Conservation (phyloP, 2,329 filamentous ascomycete genomes). For the Xenoacremonium recifei region DNA sequence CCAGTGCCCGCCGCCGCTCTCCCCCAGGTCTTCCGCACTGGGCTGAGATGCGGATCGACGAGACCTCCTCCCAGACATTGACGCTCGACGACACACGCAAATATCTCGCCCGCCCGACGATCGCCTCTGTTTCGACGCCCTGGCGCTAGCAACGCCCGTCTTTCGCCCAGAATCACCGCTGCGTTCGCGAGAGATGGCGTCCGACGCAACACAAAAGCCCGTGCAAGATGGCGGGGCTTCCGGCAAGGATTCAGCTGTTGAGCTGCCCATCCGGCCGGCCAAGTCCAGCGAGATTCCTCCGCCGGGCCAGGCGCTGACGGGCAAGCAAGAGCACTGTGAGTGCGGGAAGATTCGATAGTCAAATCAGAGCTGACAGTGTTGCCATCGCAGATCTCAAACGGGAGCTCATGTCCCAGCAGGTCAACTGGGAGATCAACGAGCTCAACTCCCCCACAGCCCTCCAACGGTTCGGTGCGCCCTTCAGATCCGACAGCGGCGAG, state of each 20-base stretch:
- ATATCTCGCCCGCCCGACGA: constrained; percentile 1
- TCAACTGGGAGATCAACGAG: constrained; percentile 85
- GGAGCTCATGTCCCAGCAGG: constrained; percentile 88
- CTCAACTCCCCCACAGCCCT: constrained; percentile 93
- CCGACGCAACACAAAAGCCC: constrained; percentile 23
- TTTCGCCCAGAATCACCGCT: no score
- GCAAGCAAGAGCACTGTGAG: constrained; percentile 97
- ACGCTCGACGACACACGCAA: constrained; percentile 1
- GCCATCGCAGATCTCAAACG: constrained; percentile 74
- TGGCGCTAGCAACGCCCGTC: constrained; percentile 8
- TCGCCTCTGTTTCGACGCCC: no score
- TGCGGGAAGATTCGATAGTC: constrained; percentile 9
- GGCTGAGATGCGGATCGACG: constrained; percentile 9
- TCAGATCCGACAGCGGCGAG: constrained; percentile 88
- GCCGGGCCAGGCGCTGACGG: constrained; percentile 63
- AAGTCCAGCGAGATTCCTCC: constrained; percentile 32
- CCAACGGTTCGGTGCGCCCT: constrained; percentile 92
- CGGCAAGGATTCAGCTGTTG: constrained; percentile 11
- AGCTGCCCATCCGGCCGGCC: constrained; percentile 30
- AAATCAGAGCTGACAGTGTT: constrained; percentile 12
- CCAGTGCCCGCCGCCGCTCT: constrained; percentile 10
- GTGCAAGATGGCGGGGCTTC: constrained; percentile 18
- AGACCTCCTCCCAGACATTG: constrained; percentile 11
- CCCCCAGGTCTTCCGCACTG: constrained; percentile 5
- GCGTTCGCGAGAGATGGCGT: constrained; percentile 24